Conservation (phyloP, 169 alveolate genomes). For the Plasmodium knowlesi region DNA sequence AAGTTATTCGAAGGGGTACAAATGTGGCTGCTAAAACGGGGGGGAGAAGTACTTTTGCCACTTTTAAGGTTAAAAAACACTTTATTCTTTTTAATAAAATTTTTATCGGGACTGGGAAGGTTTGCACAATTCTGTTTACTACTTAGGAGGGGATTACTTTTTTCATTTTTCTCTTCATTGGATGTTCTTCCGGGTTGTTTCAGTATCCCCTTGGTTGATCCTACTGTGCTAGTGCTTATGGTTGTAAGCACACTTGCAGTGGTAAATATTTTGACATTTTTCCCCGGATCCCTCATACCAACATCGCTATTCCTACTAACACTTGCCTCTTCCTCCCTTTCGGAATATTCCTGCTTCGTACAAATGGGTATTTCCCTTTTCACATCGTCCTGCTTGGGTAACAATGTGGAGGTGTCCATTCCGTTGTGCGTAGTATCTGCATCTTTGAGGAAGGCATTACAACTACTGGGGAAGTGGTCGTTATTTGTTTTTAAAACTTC, state of each 20-base stretch:
- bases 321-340: neutral
- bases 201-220: constrained; percentile 33
- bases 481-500: neutral
- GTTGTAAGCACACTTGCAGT: constrained; percentile 10
- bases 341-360: neutral
- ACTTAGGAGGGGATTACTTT: neutral
- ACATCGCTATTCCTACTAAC: neutral
- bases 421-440: neutral
- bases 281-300: neutral
- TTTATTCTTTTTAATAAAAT: constrained; percentile 37
- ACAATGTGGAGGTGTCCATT: neutral
- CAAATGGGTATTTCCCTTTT: neutral
- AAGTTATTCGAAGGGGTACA: constrained; percentile 3
- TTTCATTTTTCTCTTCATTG: constrained; percentile 20
- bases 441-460: neutral
- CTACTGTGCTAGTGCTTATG: constrained; percentile 1
- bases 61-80: constrained; percentile 39
- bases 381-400: neutral
- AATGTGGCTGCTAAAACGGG: constrained; percentile 15
- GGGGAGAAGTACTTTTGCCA: constrained; percentile 23
- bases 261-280: neutral
- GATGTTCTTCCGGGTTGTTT: constrained; percentile 22
- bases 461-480: neutral
- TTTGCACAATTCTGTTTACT: constrained; percentile 16
- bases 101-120: constrained; percentile 3